Evolutionary conservation across 768 basidiomycete species (phyloP), one percentile per base, ranked within the genome.

Genomic region (Guyanaporus albipodus): DNA sequence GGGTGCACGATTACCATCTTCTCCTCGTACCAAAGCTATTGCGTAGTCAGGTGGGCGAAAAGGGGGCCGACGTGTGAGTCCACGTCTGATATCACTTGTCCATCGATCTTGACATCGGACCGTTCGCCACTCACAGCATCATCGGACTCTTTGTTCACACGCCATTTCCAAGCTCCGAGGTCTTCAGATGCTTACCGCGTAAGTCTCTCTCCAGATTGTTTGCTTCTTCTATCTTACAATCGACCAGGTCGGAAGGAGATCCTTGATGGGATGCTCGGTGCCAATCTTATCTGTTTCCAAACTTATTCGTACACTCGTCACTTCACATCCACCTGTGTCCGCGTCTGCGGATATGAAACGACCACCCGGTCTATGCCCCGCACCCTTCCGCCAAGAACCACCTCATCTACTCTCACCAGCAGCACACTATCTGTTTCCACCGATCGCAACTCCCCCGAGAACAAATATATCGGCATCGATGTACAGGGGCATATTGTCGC

Each of bases 121-220:
- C n/a, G n/a, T n/a, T n/a, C n/a, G n/a, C n/a, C n/a, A n/a, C 28
- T 22, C 39, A 10, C 37, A 64, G 63, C 15, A 79, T 84, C 50
- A 73, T 95, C 33, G 95, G 94, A 4, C 79, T 99, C 50, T 99
- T 97, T 69, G 87, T 97, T 36, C 95, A 99, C 70, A 97, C 95
- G 1, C 94, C 95, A 11, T 98, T 97, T 84, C 95, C 95, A 5
- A 90, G 85, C 63, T 90, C 87, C 51, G 95, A 99, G 62, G 87
- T 97, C 54, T 99, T 98, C 76, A 76, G 94, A 45, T 95, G 90
- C 67, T 70, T 96, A 33, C 92, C 93, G 2, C 82, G 91, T 88
- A 55, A 66, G 85, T 79, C 14, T 26, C 12, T 14, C 14, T 0
- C 4, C 17, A 2, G 15, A 21, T 50, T 1, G 6, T 28, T 6